phyloP scores from a whole-genome alignment of 805 yeast species.

The Ogataea paraovalis region DNA sequence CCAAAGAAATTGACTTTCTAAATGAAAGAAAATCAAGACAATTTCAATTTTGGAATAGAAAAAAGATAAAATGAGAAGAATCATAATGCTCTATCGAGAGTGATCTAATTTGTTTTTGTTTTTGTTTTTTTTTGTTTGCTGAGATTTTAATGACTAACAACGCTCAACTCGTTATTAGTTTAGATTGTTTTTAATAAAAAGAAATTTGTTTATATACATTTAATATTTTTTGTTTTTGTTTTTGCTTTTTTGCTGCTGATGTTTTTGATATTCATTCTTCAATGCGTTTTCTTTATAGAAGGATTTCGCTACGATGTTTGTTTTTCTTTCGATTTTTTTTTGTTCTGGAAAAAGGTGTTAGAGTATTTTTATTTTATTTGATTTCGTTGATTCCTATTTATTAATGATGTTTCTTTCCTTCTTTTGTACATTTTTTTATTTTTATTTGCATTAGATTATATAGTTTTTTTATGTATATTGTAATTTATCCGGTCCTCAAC shows the following conservation, averaged over 20 bases:
- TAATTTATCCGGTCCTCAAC: slow-evolving; percentile 19
- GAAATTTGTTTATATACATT: neutral
- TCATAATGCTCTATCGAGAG: neutral
- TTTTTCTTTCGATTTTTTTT: slow-evolving; percentile 3
- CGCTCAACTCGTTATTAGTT: slow-evolving; percentile 30
- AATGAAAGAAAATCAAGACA: no score
- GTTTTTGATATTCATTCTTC: neutral
- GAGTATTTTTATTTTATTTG: neutral
- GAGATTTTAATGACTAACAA: slow-evolving; percentile 5
- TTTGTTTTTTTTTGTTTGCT: no score
- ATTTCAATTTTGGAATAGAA: neutral
- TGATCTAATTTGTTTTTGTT: neutral
- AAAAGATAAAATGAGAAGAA: neutral
- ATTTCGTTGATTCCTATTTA: slow-evolving; percentile 1
- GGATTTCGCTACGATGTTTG: neutral
- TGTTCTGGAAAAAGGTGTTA: slow-evolving; percentile 2
- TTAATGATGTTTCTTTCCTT: slow-evolving; percentile 1
- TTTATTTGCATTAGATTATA: slow-evolving; percentile 6
- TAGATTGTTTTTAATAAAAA: neutral
- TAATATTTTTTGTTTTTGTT: neutral
- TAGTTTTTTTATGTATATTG: slow-evolving; percentile 14
- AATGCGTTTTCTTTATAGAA: neutral
- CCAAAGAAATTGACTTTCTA: slow-evolving; percentile 75
- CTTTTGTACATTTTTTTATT: slow-evolving; percentile 3
- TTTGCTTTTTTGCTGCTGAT: neutral